Evolutionary conservation across 495 filamentous ascomycete species (phyloP).

Genomic region (Penicillium mononematosum): DNA sequence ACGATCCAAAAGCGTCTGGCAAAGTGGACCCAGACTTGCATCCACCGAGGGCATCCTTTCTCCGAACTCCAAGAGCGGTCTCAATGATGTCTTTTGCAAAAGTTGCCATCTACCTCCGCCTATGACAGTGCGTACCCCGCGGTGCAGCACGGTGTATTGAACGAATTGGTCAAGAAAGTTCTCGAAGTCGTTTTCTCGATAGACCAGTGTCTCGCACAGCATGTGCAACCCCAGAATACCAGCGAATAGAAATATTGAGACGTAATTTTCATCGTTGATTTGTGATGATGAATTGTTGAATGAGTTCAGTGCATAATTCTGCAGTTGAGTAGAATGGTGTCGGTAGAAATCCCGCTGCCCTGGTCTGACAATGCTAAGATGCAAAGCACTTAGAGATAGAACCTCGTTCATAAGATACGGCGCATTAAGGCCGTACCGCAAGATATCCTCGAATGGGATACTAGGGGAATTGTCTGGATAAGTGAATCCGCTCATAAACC

Average conservation of each 20-base stretch:
- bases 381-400: slow-evolving; percentile 15
- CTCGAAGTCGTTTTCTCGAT: not conserved
- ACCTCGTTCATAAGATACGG: slow-evolving; percentile 21
- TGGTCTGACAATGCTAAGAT: slow-evolving; percentile 17
- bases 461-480: not conserved
- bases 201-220: slow-evolving; percentile 8
- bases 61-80: slow-evolving; percentile 5
- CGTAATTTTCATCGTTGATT: not conserved
- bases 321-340: slow-evolving; percentile 16
- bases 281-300: slow-evolving; percentile 8
- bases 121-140: not conserved
- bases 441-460: slow-evolving; percentile 13
- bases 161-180: slow-evolving; percentile 8
- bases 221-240: slow-evolving; percentile 4
- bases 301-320: slow-evolving; percentile 13
- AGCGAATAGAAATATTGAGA: slow-evolving; percentile 5
- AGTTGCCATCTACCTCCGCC: slow-evolving; percentile 8
- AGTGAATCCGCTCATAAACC: slow-evolving; percentile 7
- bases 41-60: not conserved
- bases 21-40: not conserved
- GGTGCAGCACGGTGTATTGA: not conserved
- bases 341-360: slow-evolving; percentile 6
- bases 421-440: slow-evolving; percentile 19
- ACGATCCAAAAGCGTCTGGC: not conserved
- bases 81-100: slow-evolving; percentile 13